phyloP scores from a whole-genome alignment of 2,329 filamentous ascomycete genomes.

The Hyphodiscus sp. region DNA sequence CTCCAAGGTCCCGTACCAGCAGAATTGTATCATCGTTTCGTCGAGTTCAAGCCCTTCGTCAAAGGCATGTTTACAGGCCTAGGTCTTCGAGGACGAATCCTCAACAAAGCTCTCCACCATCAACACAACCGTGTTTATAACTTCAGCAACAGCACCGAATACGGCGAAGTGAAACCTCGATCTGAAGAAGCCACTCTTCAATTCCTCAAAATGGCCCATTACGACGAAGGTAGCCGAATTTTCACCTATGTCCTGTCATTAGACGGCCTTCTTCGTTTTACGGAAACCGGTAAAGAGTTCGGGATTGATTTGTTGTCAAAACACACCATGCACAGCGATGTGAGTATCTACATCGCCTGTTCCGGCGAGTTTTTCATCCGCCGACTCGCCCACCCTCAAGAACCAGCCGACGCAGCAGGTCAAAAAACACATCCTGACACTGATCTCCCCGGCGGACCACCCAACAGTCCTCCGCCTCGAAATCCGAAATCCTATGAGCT shows the following conservation, averaged over 20 bases:
- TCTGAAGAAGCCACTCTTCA: conserved; percentile 66
- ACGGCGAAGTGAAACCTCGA: conserved; percentile 60
- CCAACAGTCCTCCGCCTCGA: conserved; percentile 36
- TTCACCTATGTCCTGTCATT: conserved; percentile 91
- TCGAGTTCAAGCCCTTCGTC: conserved; percentile 88
- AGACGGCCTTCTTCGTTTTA: conserved; percentile 82
- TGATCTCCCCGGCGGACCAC: conserved; percentile 42
- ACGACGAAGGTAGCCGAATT: conserved; percentile 75
- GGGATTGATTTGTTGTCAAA: conserved; percentile 90
- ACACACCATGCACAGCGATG: conserved; percentile 95
- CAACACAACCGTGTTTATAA: conserved; percentile 89
- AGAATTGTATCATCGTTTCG: conserved; percentile 81
- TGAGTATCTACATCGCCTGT: conserved; percentile 84
- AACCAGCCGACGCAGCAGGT: conserved; percentile 36
- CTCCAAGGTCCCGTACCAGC: conserved; percentile 75
- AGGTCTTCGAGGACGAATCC: conserved; percentile 69
- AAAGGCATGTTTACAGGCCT: conserved; percentile 78
- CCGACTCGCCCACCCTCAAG: conserved; percentile 50
- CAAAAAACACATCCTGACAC: conserved; percentile 47
- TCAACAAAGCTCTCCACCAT: conserved; percentile 82
- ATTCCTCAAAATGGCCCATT: conserved; percentile 81
- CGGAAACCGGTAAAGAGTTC: conserved; percentile 92
- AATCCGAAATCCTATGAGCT: conserved; percentile 67
- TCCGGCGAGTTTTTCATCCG: conserved; percentile 91
- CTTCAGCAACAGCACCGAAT: conserved; percentile 69